Evolutionary conservation across 768 basidiomycete species (phyloP).

Genomic region (Podaxis sp.): DNA sequence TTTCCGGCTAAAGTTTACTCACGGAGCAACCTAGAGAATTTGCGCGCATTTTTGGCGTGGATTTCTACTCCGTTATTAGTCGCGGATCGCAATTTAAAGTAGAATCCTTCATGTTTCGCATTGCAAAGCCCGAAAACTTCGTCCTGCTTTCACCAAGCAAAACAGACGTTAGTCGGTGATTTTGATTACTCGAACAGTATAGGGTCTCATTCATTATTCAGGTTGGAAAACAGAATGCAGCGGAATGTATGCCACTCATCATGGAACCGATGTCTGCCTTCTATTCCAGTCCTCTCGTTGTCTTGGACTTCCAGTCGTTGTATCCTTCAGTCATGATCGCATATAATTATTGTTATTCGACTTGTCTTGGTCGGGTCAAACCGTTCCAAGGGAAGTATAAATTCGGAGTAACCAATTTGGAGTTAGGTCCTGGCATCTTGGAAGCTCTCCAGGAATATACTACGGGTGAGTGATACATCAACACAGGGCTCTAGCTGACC

Average conservation of each 20-base stretch:
- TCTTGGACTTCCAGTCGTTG: conserved; percentile 94
- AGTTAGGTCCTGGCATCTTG: conserved; percentile 66
- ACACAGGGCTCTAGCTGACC: background rate
- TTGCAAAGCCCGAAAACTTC: conserved; percentile 94
- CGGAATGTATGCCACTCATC: conserved; percentile 93
- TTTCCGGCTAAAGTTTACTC: background rate
- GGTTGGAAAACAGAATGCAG: conserved; percentile 96
- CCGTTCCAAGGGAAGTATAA: conserved; percentile 88
- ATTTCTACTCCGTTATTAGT: conserved; percentile 93
- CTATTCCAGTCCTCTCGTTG: conserved; percentile 89
- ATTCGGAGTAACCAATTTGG: conserved; percentile 79
- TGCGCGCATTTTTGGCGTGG: conserved; percentile 95
- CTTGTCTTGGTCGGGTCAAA: conserved; percentile 87
- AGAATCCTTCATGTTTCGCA: conserved; percentile 97
- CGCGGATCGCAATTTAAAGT: conserved; percentile 99
- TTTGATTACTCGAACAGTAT: background rate
- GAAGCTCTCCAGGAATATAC: conserved; percentile 74
- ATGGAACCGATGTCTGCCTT: conserved; percentile 94
- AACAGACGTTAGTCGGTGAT: conserved; percentile 58
- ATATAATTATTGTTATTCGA: conserved; percentile 97
- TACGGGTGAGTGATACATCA: conserved; percentile 49
- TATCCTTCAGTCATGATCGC: conserved; percentile 99
- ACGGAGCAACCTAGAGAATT: conserved; percentile 69
- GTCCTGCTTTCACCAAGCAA: conserved; percentile 89
- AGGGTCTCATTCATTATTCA: conserved; percentile 30